Conservation (phyloP, 2,329 filamentous ascomycete genomes). For the Epichloe gansuensis region DNA sequence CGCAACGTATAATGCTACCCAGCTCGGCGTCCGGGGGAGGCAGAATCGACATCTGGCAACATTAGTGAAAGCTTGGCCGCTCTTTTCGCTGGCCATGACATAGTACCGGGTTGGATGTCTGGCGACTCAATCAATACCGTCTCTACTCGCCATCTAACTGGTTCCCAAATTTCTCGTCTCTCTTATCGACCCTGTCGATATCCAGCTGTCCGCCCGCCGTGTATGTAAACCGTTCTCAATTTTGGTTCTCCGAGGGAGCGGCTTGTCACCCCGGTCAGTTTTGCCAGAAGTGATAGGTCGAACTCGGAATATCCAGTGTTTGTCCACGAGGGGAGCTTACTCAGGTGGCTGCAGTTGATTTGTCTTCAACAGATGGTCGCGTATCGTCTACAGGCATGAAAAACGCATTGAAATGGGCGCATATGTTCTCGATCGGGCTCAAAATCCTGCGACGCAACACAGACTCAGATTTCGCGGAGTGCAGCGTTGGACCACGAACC, state of each 20-base stretch:
- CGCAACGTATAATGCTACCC: background rate
- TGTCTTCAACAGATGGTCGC: constrained; percentile 56
- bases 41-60: background rate
- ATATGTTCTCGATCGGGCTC: constrained; percentile 58
- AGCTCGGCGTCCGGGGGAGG: background rate
- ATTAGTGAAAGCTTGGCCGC: background rate
- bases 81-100: constrained; percentile 5
- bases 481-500: constrained; percentile 16
- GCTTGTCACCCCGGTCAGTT: constrained; percentile 55
- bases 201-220: constrained; percentile 36
- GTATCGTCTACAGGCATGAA: constrained; percentile 60
- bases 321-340: constrained; percentile 6
- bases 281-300: constrained; percentile 74
- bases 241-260: constrained; percentile 39
- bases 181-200: constrained; percentile 30
- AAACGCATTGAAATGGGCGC: constrained; percentile 64
- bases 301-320: too few species aligned
- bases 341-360: constrained; percentile 74
- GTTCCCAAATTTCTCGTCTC: constrained; percentile 34
- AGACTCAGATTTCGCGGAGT: too few species aligned
- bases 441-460: constrained; percentile 39
- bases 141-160: constrained; percentile 31
- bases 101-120: constrained; percentile 26
- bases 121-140: constrained; percentile 25
- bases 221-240: constrained; percentile 42